Evolutionary conservation across 176 grass and related monocot species (phyloP), one percentile per base, ranked within the genome.

Genomic region (Tillandsia fasciculata): DNA sequence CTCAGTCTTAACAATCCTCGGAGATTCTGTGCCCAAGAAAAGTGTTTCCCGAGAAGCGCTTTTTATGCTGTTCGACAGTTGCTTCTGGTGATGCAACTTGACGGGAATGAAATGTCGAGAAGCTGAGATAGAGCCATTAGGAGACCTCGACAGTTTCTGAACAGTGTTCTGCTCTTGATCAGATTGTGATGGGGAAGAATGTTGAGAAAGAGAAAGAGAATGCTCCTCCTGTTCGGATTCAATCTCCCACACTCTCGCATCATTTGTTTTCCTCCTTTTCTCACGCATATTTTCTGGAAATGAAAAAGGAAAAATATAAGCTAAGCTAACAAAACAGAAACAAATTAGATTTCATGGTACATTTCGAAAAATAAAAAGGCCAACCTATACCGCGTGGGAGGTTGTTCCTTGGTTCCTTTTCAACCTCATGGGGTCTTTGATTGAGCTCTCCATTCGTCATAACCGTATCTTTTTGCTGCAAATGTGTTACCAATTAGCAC

Each of bases 171-270:
- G 90, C 56, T 99, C 90, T 73, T 93, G 94, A 53, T 99, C 94
- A 0, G 94, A 99, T 57, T 88, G 94, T 2, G 94, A 93, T 2
- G 95, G 87, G 2, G 95, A 99, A 15, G 95, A 99, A 52, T 88
- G 90, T 3, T 94, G 95, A 3, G 95, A 99, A 77, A 99, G 78
- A 50, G 87, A 90, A 2, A 99, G 77, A 1, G 95, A 99, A 78
- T 99, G 87, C 70, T 99, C 94, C 51, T 99, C 95, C 50, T 88
- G 95, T 64, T 99, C 95, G 22, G 67, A 75, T 52, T 99, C 95
- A 0, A 71, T 24, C 63, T 93, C 87, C 0, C 72, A 78, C 11
- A 70, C 54, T 27, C 77, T 78, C 49, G 69, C 66, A 63, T 88
- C 90, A 13, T 75, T 50, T 0, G 65, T 88, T 90, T 72, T 93